phyloP scores from a whole-genome alignment of 495 filamentous ascomycete genomes.

The Penicillium dipodomyicola region DNA sequence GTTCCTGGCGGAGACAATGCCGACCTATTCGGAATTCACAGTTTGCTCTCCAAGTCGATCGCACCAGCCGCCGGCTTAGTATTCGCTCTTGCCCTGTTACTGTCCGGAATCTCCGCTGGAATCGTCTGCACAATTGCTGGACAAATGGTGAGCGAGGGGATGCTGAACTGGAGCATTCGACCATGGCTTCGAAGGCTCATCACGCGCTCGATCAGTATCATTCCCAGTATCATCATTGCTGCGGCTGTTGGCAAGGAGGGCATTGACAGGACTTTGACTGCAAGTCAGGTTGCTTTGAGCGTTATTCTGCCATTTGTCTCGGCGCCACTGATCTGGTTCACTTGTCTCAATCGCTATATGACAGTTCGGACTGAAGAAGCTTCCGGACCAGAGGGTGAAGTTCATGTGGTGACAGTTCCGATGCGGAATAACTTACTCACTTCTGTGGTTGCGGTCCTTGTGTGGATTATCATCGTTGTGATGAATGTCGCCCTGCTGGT shows the following conservation, averaged over 20 bases:
- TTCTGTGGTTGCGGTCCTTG: constrained; percentile 51
- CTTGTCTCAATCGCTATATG: constrained; percentile 79
- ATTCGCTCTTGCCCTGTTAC: constrained; percentile 72
- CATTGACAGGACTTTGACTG: constrained; percentile 70
- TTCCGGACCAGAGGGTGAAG: constrained; percentile 25
- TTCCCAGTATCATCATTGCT: constrained; percentile 78
- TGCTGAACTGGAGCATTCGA: constrained; percentile 64
- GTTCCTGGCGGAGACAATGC: constrained; percentile 56
- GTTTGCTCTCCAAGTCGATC: constrained; percentile 66
- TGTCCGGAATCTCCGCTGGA: constrained; percentile 74
- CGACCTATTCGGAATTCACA: constrained; percentile 80
- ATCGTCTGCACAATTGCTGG: constrained; percentile 83
- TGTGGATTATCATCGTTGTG: constrained; percentile 67
- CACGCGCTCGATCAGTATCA: constrained; percentile 72
- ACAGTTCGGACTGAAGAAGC: constrained; percentile 49
- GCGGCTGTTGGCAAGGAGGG: constrained; percentile 70
- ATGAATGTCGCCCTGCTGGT: constrained; percentile 76
- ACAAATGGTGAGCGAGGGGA: constrained; percentile 80
- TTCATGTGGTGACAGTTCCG: constrained; percentile 37
- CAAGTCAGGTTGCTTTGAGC: constrained; percentile 75
- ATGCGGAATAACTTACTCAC: constrained; percentile 64
- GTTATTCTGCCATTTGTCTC: constrained; percentile 78
- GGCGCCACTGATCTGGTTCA: constrained; percentile 85
- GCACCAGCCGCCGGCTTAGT: constrained; percentile 70
- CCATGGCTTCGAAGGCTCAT: constrained; percentile 73